Percentiles rank a stretch among this genome's conserved stretches.
Evolutionary conservation across 2,329 filamentous ascomycete genomes (phyloP).

Genomic region (Alternaria sp.): DNA sequence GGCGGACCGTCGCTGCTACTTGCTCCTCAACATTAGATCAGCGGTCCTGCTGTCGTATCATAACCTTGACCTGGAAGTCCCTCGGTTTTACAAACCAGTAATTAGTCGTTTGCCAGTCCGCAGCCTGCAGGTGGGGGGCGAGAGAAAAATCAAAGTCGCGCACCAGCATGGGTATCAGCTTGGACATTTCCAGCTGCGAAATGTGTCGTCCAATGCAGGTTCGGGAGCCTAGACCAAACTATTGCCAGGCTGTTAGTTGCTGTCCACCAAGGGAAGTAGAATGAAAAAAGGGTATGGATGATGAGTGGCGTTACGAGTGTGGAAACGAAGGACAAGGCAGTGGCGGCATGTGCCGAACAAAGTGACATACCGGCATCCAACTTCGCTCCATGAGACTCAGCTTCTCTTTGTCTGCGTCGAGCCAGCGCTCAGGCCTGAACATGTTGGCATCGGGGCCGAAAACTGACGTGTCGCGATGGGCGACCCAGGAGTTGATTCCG

Average conservation of each 20-base stretch:
- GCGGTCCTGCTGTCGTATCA: background rate
- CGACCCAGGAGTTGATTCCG: slow-evolving; percentile 33
- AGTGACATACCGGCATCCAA: slow-evolving; percentile 28
- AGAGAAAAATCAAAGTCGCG: slow-evolving; percentile 25
- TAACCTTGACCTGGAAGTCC: slow-evolving; percentile 14
- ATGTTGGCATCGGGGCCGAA: slow-evolving; percentile 27
- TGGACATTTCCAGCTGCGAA: slow-evolving; percentile 17
- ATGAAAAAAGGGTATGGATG: background rate
- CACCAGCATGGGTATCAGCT: slow-evolving; percentile 20
- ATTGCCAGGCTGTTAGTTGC: slow-evolving; percentile 7
- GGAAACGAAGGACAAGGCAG: background rate
- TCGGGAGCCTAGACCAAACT: slow-evolving; percentile 28
- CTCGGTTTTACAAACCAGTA: slow-evolving; percentile 26
- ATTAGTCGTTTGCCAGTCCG: slow-evolving; percentile 19
- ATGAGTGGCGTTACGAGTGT: background rate
- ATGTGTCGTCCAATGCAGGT: slow-evolving; percentile 32
- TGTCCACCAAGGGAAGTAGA: background rate
- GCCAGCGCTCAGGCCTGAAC: slow-evolving; percentile 34
- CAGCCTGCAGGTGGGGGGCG: slow-evolving; percentile 11
- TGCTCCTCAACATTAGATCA: background rate
- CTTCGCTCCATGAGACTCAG: slow-evolving; percentile 26
- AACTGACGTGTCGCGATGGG: slow-evolving; percentile 23
- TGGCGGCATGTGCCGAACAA: background rate
- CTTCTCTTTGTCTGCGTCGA: slow-evolving; percentile 20
- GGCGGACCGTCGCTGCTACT: background rate